Evolutionary conservation across 129 eudicot species (phyloP), one percentile per base, ranked within the genome.

Genomic region (Cynara cardunculus): DNA sequence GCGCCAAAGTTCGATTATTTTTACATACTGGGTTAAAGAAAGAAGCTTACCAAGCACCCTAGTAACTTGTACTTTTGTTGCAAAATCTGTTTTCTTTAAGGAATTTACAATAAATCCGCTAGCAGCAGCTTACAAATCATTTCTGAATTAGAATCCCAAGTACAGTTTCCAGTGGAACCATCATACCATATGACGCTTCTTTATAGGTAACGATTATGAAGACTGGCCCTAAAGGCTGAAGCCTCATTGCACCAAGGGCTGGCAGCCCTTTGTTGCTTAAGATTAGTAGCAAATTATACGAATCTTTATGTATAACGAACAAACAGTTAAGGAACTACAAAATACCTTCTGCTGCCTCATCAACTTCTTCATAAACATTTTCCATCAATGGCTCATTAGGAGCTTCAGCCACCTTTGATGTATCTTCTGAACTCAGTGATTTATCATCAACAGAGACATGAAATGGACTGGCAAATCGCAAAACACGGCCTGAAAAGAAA

Each of bases 311-410:
- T 22, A 46, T 6, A 74, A 25, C 3, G 25, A n/a, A 74, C 27
- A 18, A 27, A 74, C 26, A 46, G 68, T 26, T 6, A 27, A 39
- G 8, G 16, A 67, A 39, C 41, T 46, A 46, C 3, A 79, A 68
- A 13, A 32, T 82, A 94, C 98, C 93, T 87, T 81, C 78, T 70
- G 84, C 46, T 27, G 77, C 67, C 24, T 68, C 84, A 73, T 78
- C 72, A 72, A 67, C 83, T 22, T 78, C 79, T 71, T 81, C 89
- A 14, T 72, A 13, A 25, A 65, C 78, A 41, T 74, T 87, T 72
- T 76, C 90, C 25, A 74, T n/a, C 35, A n/a, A 66, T 78, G 81
- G 79, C 80, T 87, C 88, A 30, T 81, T 28, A 71, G 79, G 82
- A 76, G 30, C 81, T 74, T 59, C 84, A 73, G 83, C 87, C 69